These are phyloP conservation scores for Conticribra weissflogii DNA, from an alignment of 108 stramenopile genomes.

Conservation along the genomic window DNA sequence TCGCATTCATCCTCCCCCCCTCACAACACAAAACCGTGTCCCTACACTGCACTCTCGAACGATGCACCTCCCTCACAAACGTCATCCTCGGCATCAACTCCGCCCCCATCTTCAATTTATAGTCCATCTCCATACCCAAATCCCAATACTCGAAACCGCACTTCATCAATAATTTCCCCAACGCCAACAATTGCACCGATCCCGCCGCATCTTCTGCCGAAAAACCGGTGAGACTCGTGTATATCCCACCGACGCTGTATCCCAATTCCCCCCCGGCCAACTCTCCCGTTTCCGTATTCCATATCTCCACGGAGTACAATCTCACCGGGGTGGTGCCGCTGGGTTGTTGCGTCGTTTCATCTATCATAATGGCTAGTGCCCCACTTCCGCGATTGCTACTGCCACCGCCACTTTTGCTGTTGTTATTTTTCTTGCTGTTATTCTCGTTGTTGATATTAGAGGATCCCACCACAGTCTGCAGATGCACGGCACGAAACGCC, in stretches of 20 bases:
- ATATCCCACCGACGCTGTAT: constrained; percentile 80
- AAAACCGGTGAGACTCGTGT: constrained; percentile 87
- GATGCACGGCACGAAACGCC: constrained; percentile 60
- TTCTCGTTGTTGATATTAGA: too few relatives aligned
- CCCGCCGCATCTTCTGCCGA: constrained; percentile 70
- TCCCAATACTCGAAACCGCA: constrained; percentile 80
- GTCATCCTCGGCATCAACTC: constrained; percentile 54
- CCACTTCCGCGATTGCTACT: constrained; percentile 8
- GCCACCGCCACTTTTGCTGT: too few relatives aligned
- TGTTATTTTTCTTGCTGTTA: too few relatives aligned
- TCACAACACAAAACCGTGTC: constrained; percentile 19
- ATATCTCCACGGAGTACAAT: constrained; percentile 83
- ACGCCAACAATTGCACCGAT: constrained; percentile 64
- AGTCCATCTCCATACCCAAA: constrained; percentile 82
- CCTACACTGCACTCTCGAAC: constrained; percentile 24
- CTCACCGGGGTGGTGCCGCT: constrained; percentile 50
- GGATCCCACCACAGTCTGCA: constrained; percentile 18
- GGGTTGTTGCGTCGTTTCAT: constrained; percentile 22
- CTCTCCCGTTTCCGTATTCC: constrained; percentile 54
- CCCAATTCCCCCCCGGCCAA: constrained; percentile 87
- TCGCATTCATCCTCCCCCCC: constrained; percentile 26
- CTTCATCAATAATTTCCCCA: constrained; percentile 59
- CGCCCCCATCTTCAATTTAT: constrained; percentile 73
- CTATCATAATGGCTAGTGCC: constrained; percentile 32
- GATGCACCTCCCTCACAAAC: constrained; percentile 64